Conservation (phyloP, 768 basidiomycete species). For the Leccinum subgranulosum region DNA sequence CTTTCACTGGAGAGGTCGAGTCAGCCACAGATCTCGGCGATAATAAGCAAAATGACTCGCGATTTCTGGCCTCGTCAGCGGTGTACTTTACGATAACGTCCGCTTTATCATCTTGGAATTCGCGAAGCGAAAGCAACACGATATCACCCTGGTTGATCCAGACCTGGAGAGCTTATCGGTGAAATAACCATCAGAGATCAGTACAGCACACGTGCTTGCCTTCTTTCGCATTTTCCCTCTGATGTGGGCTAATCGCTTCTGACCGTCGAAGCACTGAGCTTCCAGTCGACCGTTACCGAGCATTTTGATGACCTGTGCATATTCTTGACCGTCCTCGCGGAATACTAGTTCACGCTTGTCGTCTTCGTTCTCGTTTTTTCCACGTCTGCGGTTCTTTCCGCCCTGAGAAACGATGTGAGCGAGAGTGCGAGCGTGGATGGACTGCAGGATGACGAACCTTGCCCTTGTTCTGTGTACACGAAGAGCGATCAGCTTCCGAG, state of each 20-base stretch:
- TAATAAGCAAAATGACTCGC: conserved; percentile 36
- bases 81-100: conserved; percentile 99
- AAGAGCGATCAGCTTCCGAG: neutral
- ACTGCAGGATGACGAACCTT: conserved; percentile 15
- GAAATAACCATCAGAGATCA: neutral
- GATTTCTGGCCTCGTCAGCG: conserved; percentile 86
- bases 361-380: conserved; percentile 99
- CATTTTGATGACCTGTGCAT: conserved; percentile 98
- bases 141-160: conserved; percentile 99
- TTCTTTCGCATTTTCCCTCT: conserved; percentile 99
- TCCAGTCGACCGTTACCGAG: conserved; percentile 96
- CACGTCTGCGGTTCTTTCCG: conserved; percentile 98
- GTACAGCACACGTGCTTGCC: conserved; percentile 43
- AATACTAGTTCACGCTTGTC: conserved; percentile 99
- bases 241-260: conserved; percentile 96
- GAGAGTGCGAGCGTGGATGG: neutral
- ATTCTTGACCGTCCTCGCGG: conserved; percentile 98
- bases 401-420: conserved; percentile 53
- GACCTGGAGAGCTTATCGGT: conserved; percentile 51
- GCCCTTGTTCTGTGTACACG: conserved; percentile 24
- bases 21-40: conserved; percentile 9
- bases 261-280: conserved; percentile 96
- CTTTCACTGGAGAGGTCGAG: conserved; percentile 63
- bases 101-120: conserved; percentile 99
- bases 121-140: conserved; percentile 88